These are phyloP conservation scores for Hyaloperonospora arabidopsidis DNA, from an alignment of 352 stramenopile species.

Conservation along the genomic window DNA sequence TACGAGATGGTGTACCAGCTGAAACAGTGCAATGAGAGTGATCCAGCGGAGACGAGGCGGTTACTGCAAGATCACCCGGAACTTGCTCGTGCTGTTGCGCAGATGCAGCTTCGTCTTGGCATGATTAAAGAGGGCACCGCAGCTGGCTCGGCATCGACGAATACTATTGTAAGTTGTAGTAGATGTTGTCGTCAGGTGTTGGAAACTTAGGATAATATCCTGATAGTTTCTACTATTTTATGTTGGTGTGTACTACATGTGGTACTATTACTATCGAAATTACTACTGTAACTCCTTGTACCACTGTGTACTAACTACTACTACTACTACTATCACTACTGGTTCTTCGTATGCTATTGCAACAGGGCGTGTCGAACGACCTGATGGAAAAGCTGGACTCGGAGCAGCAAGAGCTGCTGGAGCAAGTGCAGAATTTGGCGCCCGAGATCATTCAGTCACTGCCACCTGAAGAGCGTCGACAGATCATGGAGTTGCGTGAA, in stretches of 20 bases:
- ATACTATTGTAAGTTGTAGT: slow-evolving; percentile 33
- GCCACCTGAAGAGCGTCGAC: slow-evolving; percentile 54
- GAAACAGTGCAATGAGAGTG: slow-evolving; percentile 75
- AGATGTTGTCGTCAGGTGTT: background rate
- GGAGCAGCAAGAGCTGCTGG: slow-evolving; percentile 70
- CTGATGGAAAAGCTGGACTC: slow-evolving; percentile 62
- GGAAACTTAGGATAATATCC: background rate
- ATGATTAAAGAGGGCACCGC: slow-evolving; percentile 50
- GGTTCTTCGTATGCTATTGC: background rate
- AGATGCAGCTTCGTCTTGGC: slow-evolving; percentile 66
- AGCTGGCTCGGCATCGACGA: slow-evolving; percentile 31
- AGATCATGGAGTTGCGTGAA: slow-evolving; percentile 81
- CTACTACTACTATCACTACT: background rate
- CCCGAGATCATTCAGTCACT: slow-evolving; percentile 76
- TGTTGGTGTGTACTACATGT: too few species aligned
- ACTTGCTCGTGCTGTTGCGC: slow-evolving; percentile 57
- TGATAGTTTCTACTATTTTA: too few species aligned
- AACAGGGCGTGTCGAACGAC: slow-evolving; percentile 52
- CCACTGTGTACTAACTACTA: too few species aligned
- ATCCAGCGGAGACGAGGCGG: slow-evolving; percentile 53
- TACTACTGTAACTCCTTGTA: too few species aligned
- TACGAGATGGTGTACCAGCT: slow-evolving; percentile 77
- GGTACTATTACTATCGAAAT: too few species aligned
- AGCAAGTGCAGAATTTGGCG: slow-evolving; percentile 74
- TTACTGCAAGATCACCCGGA: slow-evolving; percentile 72